Conservation (phyloP, 257 asterid species). For the Gardenia jasminoides region DNA sequence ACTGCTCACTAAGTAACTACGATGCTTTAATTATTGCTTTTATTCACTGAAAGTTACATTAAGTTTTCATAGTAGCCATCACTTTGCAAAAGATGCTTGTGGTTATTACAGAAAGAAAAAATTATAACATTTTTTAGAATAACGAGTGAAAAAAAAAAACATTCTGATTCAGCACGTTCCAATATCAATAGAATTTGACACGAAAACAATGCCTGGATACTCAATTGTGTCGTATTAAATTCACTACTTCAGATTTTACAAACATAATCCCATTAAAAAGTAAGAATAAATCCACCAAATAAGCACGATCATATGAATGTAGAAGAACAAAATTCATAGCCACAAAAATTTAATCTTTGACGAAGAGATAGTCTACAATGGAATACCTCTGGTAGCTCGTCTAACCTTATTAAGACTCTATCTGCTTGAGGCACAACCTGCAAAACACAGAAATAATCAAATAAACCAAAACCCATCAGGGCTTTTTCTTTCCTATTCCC, state of each 20-base stretch:
- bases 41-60: neutral
- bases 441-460: neutral
- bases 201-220: too few species aligned
- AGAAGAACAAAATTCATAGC: neutral
- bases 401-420: constrained; percentile 78
- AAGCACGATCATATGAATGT: neutral
- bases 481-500: neutral
- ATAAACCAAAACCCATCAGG: constrained; percentile 15
- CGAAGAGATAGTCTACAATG: neutral
- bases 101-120: too few species aligned
- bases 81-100: neutral
- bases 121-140: too few species aligned
- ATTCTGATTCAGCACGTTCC: too few species aligned
- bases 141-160: too few species aligned
- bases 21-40: neutral
- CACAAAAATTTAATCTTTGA: neutral
- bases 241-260: too few species aligned
- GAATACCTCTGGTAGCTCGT: constrained; percentile 67
- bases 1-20: neutral
- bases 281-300: neutral
- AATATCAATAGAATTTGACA: too few species aligned
- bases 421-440: constrained; percentile 95
- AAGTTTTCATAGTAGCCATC: neutral
- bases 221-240: too few species aligned
- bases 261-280: too few species aligned